Conservation (phyloP, 768 basidiomycete genomes). For the Leccinum subtestaceum region DNA sequence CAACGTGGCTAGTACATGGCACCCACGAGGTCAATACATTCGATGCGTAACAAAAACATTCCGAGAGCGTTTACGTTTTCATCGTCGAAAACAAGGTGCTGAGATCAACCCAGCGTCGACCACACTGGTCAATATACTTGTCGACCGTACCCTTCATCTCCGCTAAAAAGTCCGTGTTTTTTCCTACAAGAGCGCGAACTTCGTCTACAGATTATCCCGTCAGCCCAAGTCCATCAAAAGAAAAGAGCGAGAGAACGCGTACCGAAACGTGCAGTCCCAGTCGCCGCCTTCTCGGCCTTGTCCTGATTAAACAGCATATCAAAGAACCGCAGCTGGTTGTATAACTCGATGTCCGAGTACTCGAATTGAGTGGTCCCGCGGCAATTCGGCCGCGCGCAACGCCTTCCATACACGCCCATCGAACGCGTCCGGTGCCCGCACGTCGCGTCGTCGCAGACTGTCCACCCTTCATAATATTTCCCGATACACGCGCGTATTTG, state of each 20-base stretch:
- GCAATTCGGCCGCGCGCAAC: constrained; percentile 56
- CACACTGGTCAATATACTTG: constrained; percentile 83
- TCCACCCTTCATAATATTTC: constrained; percentile 89
- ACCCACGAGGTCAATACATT: too few species aligned
- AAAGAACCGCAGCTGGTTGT: constrained; percentile 89
- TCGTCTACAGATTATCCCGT: constrained; percentile 43
- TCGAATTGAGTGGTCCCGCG: constrained; percentile 31
- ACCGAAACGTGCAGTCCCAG: constrained; percentile 46
- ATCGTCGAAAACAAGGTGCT: constrained; percentile 78
- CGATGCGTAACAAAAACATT: neutral
- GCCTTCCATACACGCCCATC: constrained; percentile 89
- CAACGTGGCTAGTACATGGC: too few species aligned
- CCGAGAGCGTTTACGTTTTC: constrained; percentile 43
- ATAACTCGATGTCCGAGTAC: constrained; percentile 83
- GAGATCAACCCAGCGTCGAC: constrained; percentile 88
- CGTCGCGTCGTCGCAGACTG: constrained; percentile 81
- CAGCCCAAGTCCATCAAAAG: neutral
- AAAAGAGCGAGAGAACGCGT: constrained; percentile 7
- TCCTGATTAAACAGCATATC: constrained; percentile 72
- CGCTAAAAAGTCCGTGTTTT: constrained; percentile 51
- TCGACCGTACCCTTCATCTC: constrained; percentile 46
- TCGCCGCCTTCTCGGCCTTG: constrained; percentile 55
- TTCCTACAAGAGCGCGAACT: constrained; percentile 44
- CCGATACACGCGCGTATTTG: constrained; percentile 78
- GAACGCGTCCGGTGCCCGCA: constrained; percentile 85